These are phyloP conservation scores for Podaxis rugospora DNA, from an alignment of 768 basidiomycete genomes.

Conservation along the genomic window DNA sequence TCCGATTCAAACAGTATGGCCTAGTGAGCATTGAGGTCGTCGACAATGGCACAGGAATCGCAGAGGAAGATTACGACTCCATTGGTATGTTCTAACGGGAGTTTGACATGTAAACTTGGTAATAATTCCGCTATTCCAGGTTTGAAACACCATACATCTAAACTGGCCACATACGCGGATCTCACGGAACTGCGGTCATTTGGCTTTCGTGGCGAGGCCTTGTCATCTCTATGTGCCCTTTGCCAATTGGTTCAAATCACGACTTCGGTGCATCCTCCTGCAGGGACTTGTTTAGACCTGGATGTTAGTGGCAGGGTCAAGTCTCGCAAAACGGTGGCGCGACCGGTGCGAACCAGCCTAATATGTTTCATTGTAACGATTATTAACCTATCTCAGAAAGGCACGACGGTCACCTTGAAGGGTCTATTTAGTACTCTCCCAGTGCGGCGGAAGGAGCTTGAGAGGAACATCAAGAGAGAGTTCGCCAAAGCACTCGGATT, in stretches of 20 bases:
- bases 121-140: conserved; percentile 36
- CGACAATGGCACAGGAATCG: conserved; percentile 90
- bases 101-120: not conserved
- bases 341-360: conserved; percentile 48
- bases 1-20: conserved; percentile 87
- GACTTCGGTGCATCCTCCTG: conserved; percentile 75
- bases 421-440: conserved; percentile 79
- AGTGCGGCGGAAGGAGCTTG: conserved; percentile 88
- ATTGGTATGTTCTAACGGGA: conserved; percentile 52
- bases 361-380: not conserved
- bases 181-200: conserved; percentile 74
- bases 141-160: conserved; percentile 92
- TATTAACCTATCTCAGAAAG: conserved; percentile 49
- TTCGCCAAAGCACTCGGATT: conserved; percentile 81
- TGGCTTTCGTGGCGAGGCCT: conserved; percentile 94
- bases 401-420: conserved; percentile 75
- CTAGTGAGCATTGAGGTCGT: conserved; percentile 78
- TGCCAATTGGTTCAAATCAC: conserved; percentile 63
- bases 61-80: conserved; percentile 66
- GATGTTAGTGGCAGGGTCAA: conserved; percentile 59
- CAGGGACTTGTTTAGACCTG: conserved; percentile 77
- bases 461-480: conserved; percentile 85
- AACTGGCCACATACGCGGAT: conserved; percentile 73
- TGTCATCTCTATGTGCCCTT: conserved; percentile 89
- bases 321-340: conserved; percentile 59